A percentile compares a stretch with the other conserved stretches of the same genome.
These are phyloP conservation scores for Neurospora sublineolata DNA, from an alignment of 495 filamentous ascomycete genomes.

Conservation along the genomic window DNA sequence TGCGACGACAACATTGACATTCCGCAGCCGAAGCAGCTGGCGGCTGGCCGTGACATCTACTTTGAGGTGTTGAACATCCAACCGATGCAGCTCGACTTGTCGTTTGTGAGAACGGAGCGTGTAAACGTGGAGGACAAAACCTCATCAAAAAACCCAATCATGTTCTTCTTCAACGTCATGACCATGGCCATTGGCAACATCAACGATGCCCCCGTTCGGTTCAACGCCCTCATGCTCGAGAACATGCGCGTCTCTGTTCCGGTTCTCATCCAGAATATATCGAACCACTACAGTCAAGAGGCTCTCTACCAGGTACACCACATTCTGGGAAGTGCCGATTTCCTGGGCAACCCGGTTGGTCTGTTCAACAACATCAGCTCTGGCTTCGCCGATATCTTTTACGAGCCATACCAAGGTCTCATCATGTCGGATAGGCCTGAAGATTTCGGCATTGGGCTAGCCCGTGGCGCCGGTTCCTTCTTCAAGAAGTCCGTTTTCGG, in stretches of 20 bases:
- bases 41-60: conserved; percentile 84
- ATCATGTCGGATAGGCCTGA: conserved; percentile 93
- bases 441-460: conserved; percentile 86
- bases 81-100: conserved; percentile 94
- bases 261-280: conserved; percentile 70
- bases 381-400: conserved; percentile 94
- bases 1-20: conserved; percentile 85
- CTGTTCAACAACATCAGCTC: conserved; percentile 98
- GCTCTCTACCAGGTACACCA: conserved; percentile 91
- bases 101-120: conserved; percentile 90
- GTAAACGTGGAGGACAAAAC: conserved; percentile 93
- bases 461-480: conserved; percentile 91
- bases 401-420: conserved; percentile 94
- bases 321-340: conserved; percentile 91
- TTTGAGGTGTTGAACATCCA: conserved; percentile 95
- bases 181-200: conserved; percentile 99
- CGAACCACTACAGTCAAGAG: conserved; percentile 91
- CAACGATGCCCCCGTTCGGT: conserved; percentile 87
- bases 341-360: conserved; percentile 95
- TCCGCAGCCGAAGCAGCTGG: conserved; percentile 77
- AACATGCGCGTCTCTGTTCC: conserved; percentile 86
- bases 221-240: conserved; percentile 89
- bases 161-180: conserved; percentile 97
- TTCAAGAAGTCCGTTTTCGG: conserved; percentile 98
- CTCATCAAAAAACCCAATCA: conserved; percentile 79